Conservation (phyloP, 148 eudicot genomes). For the Arctostaphylos glauca region DNA sequence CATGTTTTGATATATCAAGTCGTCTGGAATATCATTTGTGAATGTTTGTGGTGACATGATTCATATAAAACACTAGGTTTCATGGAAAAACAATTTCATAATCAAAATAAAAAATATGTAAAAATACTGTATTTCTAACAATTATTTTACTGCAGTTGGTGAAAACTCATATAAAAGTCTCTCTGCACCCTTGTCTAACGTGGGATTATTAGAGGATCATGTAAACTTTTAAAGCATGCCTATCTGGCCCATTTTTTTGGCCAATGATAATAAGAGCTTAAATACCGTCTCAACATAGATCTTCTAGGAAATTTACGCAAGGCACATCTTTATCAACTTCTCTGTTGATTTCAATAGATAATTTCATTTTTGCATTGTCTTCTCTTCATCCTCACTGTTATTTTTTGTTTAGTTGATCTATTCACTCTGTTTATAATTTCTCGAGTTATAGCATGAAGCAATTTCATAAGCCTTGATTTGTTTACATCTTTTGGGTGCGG, state of each 20-base stretch:
- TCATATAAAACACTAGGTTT: too few species aligned
- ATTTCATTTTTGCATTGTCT: constrained; percentile 9
- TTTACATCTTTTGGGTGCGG: background rate
- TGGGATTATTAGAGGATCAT: background rate
- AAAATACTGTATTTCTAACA: too few species aligned
- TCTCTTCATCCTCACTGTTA: background rate
- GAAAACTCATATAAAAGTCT: constrained; percentile 1
- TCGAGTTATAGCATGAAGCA: background rate
- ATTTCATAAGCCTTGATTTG: constrained; percentile 2
- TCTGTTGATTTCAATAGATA: background rate
- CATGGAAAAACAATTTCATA: too few species aligned
- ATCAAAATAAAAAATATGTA: too few species aligned
- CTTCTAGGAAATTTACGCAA: background rate
- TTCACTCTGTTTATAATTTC: background rate
- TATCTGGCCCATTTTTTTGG: background rate
- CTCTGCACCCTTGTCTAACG: constrained; percentile 5
- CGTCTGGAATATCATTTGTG: too few species aligned
- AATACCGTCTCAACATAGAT: background rate
- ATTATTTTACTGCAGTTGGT: background rate
- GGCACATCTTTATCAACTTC: background rate
- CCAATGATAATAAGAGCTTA: background rate
- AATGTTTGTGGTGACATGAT: too few species aligned
- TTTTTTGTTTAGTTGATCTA: background rate
- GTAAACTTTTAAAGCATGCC: background rate
- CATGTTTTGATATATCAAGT: too few species aligned